A percentile compares a stretch with the other conserved stretches of the same genome.
phyloP scores from a whole-genome alignment of 345 rosid species.

The Moricandia arvensis region DNA sequence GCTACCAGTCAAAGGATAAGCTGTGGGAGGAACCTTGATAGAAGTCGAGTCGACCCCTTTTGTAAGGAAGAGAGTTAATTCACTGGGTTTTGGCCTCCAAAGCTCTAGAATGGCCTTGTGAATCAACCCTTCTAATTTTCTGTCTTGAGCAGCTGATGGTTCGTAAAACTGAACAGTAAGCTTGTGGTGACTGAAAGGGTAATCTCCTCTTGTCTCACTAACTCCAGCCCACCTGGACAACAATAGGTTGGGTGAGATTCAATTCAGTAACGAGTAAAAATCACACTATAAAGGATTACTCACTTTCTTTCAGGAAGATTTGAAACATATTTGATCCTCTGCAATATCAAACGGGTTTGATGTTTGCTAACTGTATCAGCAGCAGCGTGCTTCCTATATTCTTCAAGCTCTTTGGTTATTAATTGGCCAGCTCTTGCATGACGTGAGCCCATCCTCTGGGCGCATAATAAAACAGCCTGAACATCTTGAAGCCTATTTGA shows the following conservation, averaged over 20 bases:
- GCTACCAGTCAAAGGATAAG: too few relatives aligned
- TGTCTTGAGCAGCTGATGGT: slow-evolving; percentile 32
- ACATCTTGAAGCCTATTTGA: too few relatives aligned
- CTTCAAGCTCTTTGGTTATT: slow-evolving; percentile 85
- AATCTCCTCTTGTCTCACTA: slow-evolving; percentile 96
- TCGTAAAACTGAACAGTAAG: slow-evolving; percentile 97
- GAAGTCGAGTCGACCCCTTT: too few relatives aligned
- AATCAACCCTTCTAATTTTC: too few relatives aligned
- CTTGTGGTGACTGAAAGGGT: slow-evolving; percentile 97
- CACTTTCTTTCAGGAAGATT: slow-evolving; percentile 69
- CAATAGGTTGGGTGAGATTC: slow-evolving; percentile 1
- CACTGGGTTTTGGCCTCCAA: too few relatives aligned
- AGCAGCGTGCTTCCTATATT: slow-evolving; percentile 67
- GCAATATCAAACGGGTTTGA: slow-evolving; percentile 85
- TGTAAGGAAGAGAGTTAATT: too few relatives aligned
- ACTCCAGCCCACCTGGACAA: slow-evolving; percentile 91
- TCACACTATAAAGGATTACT: too few relatives aligned
- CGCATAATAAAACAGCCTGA: too few relatives aligned
- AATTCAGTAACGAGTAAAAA: too few relatives aligned
- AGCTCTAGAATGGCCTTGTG: too few relatives aligned
- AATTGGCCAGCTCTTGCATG: slow-evolving; percentile 75
- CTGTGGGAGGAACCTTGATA: too few relatives aligned
- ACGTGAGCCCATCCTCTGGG: slow-evolving; percentile 82
- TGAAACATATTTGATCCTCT: slow-evolving; percentile 76
- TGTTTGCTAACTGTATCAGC: slow-evolving; percentile 96